Percentiles rank a stretch among this genome's conserved stretches.
Conservation (phyloP, 352 stramenopile species). For the Elongisporangium undulatum region DNA sequence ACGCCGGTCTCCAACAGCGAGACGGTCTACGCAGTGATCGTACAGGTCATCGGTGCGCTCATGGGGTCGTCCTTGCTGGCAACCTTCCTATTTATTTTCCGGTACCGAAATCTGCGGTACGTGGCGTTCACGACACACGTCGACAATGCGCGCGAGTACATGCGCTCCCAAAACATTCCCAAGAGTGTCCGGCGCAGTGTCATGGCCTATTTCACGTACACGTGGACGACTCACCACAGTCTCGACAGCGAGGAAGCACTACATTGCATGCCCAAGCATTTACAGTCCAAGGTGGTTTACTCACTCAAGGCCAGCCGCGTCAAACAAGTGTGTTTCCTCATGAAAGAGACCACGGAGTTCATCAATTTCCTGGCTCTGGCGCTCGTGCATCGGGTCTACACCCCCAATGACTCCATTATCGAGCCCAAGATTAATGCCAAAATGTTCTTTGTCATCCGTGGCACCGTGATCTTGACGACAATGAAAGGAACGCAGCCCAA, state of each 20-base stretch:
- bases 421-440: conserved; percentile 67
- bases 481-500: conserved; percentile 46
- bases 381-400: conserved; percentile 49
- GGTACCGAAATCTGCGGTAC: conserved; percentile 44
- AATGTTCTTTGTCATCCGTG: conserved; percentile 75
- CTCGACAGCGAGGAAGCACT: conserved; percentile 58
- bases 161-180: conserved; percentile 64
- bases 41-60: conserved; percentile 43
- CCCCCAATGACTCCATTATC: conserved; percentile 55
- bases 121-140: conserved; percentile 51
- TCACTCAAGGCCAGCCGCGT: conserved; percentile 59
- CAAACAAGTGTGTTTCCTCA: conserved; percentile 64
- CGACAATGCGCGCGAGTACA: conserved; percentile 66
- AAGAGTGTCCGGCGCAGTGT: conserved; percentile 42
- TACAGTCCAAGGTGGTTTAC: conserved; percentile 59
- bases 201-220: conserved; percentile 60
- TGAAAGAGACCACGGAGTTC: conserved; percentile 67
- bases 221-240: conserved; percentile 55
- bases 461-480: conserved; percentile 37
- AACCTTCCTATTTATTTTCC: conserved; percentile 73
- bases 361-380: conserved; percentile 54
- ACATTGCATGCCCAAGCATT: conserved; percentile 51
- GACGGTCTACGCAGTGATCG: conserved; percentile 43
- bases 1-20: conserved; percentile 50
- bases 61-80: conserved; percentile 57